These are phyloP conservation scores for Vitis rotundifolia DNA, from an alignment of 164 flowering plant genomes.

Conservation along the genomic window DNA sequence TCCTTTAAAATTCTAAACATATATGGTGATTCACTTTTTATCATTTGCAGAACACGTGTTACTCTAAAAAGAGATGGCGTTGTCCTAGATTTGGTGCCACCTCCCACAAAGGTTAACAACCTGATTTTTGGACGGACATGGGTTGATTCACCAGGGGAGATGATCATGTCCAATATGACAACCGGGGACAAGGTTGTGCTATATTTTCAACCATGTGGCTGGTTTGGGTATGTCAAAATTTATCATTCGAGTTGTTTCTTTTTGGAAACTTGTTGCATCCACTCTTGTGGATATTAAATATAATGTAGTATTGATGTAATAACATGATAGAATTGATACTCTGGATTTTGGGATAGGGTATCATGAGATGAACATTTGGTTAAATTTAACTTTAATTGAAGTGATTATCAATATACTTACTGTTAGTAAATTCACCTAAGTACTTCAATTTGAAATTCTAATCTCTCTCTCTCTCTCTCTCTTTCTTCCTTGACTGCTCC, in stretches of 20 bases:
- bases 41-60: constrained; percentile 60
- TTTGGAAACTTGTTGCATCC: background rate
- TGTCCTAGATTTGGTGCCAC: constrained; percentile 78
- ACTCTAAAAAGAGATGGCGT: constrained; percentile 70
- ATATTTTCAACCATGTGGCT: constrained; percentile 86
- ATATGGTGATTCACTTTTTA: background rate
- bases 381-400: no score
- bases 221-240: constrained; percentile 69
- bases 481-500: background rate
- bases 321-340: no score
- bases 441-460: no score
- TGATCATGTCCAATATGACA: constrained; percentile 78
- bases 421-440: no score
- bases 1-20: background rate
- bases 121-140: constrained; percentile 84
- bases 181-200: constrained; percentile 82
- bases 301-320: background rate
- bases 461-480: background rate
- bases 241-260: background rate
- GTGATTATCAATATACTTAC: no score
- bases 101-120: constrained; percentile 75
- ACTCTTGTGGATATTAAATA: background rate
- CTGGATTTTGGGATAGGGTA: no score
- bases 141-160: constrained; percentile 78
- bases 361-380: no score